Conservation (phyloP, 2,329 filamentous ascomycete species). For the Drechslerella coelobrocha region DNA sequence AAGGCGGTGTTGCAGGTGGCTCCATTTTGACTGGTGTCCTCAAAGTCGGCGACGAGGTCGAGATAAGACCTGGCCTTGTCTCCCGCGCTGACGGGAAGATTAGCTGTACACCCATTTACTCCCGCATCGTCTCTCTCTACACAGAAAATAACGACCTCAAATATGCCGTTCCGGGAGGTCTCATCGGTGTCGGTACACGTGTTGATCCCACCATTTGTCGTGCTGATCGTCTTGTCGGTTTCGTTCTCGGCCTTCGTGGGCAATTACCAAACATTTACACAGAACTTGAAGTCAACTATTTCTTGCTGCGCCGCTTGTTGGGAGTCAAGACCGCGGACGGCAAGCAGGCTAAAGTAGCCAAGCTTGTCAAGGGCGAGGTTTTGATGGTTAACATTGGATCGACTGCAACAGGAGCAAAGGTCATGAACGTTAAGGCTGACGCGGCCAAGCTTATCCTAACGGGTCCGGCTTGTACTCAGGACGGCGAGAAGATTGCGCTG, state of each 20-base stretch:
- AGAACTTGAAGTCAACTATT: slow-evolving; percentile 99
- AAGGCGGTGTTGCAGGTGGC: slow-evolving; percentile 97
- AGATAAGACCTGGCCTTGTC: slow-evolving; percentile 98
- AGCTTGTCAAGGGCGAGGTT: slow-evolving; percentile 97
- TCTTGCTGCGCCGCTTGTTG: slow-evolving; percentile 88
- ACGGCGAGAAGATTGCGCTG: slow-evolving; percentile 97
- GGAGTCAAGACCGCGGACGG: slow-evolving; percentile 98
- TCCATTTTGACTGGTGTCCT: slow-evolving; percentile 95
- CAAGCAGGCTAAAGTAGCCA: slow-evolving; percentile 99
- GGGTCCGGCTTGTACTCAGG: slow-evolving; percentile 92
- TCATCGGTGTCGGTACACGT: slow-evolving; percentile 97
- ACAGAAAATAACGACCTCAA: slow-evolving; percentile 98
- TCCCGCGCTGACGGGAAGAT: slow-evolving; percentile 92
- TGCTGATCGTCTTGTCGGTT: slow-evolving; percentile 97
- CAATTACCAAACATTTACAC: slow-evolving; percentile 95
- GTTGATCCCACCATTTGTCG: slow-evolving; percentile 98
- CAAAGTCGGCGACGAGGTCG: slow-evolving; percentile 96
- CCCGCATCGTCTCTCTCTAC: slow-evolving; percentile 90
- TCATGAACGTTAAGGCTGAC: slow-evolving; percentile 95
- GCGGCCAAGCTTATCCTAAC: slow-evolving; percentile 93
- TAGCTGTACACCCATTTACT: slow-evolving; percentile 97
- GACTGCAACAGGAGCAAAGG: slow-evolving; percentile 95
- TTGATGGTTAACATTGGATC: slow-evolving; percentile 99
- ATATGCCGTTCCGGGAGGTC: slow-evolving; percentile 94
- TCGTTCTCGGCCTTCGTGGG: slow-evolving; percentile 93